These are phyloP conservation scores for Podospora pseudoanserina DNA, from an alignment of 495 filamentous ascomycete species.

Conservation along the genomic window DNA sequence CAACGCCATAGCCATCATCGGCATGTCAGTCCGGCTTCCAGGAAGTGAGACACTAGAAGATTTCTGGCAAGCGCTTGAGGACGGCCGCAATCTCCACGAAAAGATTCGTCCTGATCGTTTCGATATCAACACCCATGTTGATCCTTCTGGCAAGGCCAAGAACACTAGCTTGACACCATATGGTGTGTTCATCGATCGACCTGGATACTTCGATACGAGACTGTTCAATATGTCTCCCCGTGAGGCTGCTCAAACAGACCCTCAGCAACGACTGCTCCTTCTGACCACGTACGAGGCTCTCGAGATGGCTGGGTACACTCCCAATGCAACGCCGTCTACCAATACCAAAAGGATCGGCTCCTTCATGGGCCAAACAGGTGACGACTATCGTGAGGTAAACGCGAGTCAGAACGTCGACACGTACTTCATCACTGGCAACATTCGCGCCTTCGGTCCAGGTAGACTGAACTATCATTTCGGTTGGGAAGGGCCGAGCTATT, in stretches of 20 bases:
- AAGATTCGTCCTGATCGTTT: constrained; percentile 64
- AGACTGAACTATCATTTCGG: constrained; percentile 78
- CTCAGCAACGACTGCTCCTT: constrained; percentile 70
- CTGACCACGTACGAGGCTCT: constrained; percentile 79
- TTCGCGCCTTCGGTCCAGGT: constrained; percentile 75
- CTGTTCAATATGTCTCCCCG: constrained; percentile 88
- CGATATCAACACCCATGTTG: constrained; percentile 65
- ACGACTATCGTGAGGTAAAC: constrained; percentile 84
- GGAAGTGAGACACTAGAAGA: constrained; percentile 52
- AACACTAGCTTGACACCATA: constrained; percentile 70
- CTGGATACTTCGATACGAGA: constrained; percentile 68
- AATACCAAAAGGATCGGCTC: constrained; percentile 74
- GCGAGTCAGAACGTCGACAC: constrained; percentile 80
- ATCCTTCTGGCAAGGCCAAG: constrained; percentile 60
- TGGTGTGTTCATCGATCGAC: constrained; percentile 74
- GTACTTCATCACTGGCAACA: constrained; percentile 81
- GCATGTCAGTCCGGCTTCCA: constrained; percentile 62
- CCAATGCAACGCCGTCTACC: constrained; percentile 68
- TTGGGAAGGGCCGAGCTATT: constrained; percentile 75
- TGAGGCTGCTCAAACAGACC: constrained; percentile 76
- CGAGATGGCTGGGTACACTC: constrained; percentile 75
- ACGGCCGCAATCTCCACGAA: constrained; percentile 50
- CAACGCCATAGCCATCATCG: constrained; percentile 57
- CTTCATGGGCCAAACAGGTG: constrained; percentile 75
- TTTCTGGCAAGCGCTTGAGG: constrained; percentile 61